These are phyloP conservation scores for Fusarium kyushuense DNA, from an alignment of 2,329 filamentous ascomycete species.

Conservation along the genomic window DNA sequence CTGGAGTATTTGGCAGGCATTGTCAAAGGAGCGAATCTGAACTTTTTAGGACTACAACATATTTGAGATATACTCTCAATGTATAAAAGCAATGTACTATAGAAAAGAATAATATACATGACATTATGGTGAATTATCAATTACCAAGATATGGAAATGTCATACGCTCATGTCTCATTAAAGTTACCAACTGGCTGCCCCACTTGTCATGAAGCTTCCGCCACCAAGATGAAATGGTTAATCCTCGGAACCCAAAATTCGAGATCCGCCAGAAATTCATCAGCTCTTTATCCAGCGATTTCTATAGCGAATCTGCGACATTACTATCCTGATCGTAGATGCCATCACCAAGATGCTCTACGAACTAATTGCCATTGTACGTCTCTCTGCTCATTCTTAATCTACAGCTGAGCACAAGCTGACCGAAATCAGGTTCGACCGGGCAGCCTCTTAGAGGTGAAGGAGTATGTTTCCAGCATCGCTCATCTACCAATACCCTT, in stretches of 20 bases:
- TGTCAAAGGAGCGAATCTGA: conserved; percentile 63
- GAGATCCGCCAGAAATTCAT: conserved; percentile 45
- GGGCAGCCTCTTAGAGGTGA: conserved; percentile 89
- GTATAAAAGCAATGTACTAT: conserved; percentile 27
- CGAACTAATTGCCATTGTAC: conserved; percentile 94
- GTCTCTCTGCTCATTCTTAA: conserved; percentile 51
- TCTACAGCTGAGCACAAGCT: conserved; percentile 36
- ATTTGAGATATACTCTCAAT: conserved; percentile 7
- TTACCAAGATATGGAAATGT: neutral
- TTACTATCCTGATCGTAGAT: conserved; percentile 43
- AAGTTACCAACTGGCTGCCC: conserved; percentile 1
- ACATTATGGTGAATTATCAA: conserved; percentile 15
- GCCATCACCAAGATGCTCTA: conserved; percentile 81
- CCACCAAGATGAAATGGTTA: conserved; percentile 42
- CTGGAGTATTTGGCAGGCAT: conserved; percentile 74
- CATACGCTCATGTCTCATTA: neutral
- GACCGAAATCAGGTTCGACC: conserved; percentile 79
- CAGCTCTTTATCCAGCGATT: conserved; percentile 25
- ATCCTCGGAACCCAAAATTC: conserved; percentile 49
- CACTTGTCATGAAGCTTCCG: conserved; percentile 30
- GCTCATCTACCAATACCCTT: neutral
- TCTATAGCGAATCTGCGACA: conserved; percentile 30
- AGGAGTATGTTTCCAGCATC: conserved; percentile 76
- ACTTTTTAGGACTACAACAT: neutral
- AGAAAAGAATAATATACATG: conserved; percentile 21